Conservation (phyloP, 1,284 basidiomycete species). For the Xerocomus subilludens region DNA sequence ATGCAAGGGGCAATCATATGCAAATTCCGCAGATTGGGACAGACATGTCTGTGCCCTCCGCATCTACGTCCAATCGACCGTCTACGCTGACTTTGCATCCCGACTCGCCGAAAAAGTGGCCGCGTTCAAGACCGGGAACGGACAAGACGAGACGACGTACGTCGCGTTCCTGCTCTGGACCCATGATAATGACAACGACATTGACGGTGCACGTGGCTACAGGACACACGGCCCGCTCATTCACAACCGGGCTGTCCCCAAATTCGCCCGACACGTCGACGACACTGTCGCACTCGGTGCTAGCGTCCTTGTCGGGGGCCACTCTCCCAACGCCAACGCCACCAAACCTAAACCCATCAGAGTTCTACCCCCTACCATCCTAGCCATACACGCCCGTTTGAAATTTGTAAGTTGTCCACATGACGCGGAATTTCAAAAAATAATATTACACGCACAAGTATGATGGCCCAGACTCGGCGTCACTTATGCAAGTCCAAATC, state of each 20-base stretch:
- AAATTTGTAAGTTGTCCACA: no score
- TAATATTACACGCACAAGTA: no score
- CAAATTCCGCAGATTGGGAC: constrained; percentile 94
- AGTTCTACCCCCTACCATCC: constrained; percentile 91
- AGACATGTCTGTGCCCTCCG: constrained; percentile 93
- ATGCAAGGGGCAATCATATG: constrained; percentile 78
- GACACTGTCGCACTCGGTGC: constrained; percentile 88
- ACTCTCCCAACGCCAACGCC: constrained; percentile 63
- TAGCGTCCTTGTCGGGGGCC: constrained; percentile 87
- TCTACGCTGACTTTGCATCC: constrained; percentile 89
- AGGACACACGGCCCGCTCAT: constrained; percentile 97
- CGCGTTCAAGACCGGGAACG: constrained; percentile 92
- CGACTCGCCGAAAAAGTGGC: constrained; percentile 85
- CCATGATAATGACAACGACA: background rate
- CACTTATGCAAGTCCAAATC: no score
- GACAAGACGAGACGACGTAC: constrained; percentile 82
- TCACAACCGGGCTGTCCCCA: constrained; percentile 85
- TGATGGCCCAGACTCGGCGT: no score
- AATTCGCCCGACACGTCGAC: constrained; percentile 89
- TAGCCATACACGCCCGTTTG: no score
- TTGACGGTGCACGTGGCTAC: background rate
- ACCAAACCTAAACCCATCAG: constrained; percentile 54
- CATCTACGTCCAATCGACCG: constrained; percentile 85
- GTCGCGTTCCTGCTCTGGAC: constrained; percentile 45
- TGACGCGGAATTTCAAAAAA: no score